Base-by-base conservation (phyloP, 805 yeast species). In the Kregervanrija delftensis region DNA sequence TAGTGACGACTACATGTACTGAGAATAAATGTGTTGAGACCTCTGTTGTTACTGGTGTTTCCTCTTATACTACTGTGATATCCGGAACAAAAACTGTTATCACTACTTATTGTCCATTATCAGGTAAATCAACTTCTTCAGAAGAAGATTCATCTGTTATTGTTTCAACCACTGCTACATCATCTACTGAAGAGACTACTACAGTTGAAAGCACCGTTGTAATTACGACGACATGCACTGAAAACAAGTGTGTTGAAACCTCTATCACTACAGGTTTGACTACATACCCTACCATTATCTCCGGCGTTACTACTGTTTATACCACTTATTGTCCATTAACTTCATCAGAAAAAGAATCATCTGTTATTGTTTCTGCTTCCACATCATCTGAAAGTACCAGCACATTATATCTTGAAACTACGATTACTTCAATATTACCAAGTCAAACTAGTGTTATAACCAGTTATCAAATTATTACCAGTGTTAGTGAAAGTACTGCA, bases 241-340 rank as follows among this genome's bases (percentile, higher is more conserved):
- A 35, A 13, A 30, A 37, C 31, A 32, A 31, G 17, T 43, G 41
- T 32, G 12, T 12, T 35, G 16, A 15, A 11, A 13, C 41, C 39
- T 8, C 42, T 13, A 13, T 46, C 16, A 31, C 46, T 34, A 42
- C 45, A n/a, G 44, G 44, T 34, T 30, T 39, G 32, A 40, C 45
- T 11, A 35, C 36, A 13, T 13, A 10, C 41, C 63, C 71, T 35
- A 44, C 60, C 33, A 61, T 65, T 35, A 55, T 57, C 17, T 49
- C 60, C 39, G 72, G 65, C 9, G 54, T 52, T 12, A 59, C 49
- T 38, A 65, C 70, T 31, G 57, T 61, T 33, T 61, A 56, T 59
- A 65, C 73, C 43, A 67, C 73, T 30, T 64, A 59, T 57, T 64
- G 69, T 52, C 68, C 69, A 46, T 42, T 47, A 10, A 28, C 47